Evolutionary conservation across 164 flowering plant genomes (phyloP).

Genomic region (Cinnamomum micranthum): DNA sequence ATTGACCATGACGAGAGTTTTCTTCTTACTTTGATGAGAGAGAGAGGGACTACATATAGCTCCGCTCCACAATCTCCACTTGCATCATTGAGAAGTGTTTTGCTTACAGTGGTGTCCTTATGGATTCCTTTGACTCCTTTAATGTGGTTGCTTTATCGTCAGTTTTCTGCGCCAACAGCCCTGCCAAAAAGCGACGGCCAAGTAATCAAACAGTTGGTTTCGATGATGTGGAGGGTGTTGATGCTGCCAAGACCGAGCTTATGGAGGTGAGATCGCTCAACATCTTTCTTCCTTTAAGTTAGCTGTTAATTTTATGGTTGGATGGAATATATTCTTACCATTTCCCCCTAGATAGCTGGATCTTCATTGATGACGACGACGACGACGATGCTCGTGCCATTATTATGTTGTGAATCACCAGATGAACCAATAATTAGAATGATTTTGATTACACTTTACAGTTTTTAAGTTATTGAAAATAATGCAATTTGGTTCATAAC

Average conservation of each 20-base stretch:
- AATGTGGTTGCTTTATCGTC: slow-evolving; percentile 94
- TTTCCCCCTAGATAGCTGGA: no score
- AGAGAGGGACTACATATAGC: slow-evolving; percentile 65
- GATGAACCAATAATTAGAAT: no score
- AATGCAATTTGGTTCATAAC: no score
- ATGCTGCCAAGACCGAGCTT: slow-evolving; percentile 85
- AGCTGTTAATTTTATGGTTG: no score
- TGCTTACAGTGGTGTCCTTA: slow-evolving; percentile 69
- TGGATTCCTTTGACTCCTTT: slow-evolving; percentile 94
- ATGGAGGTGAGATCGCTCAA: slow-evolving; percentile 64
- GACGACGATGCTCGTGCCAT: no score
- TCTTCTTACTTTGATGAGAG: slow-evolving; percentile 87
- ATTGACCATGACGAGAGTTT: slow-evolving; percentile 85
- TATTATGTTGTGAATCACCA: no score
- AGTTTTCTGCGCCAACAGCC: slow-evolving; percentile 80
- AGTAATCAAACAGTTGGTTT: slow-evolving; percentile 58
- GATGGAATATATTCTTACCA: no score
- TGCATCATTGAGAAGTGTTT: slow-evolving; percentile 50
- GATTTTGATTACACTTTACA: no score
- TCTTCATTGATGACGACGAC: no score
- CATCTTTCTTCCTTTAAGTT: background rate
- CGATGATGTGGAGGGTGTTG: slow-evolving; percentile 98
- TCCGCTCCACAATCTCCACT: slow-evolving; percentile 84
- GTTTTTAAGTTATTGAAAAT: no score
- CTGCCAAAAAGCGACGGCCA: slow-evolving; percentile 70